Evolutionary conservation across 1,139 yeast species (phyloP), one percentile per base, ranked within the genome.

Genomic region (Taphrina betulina): DNA sequence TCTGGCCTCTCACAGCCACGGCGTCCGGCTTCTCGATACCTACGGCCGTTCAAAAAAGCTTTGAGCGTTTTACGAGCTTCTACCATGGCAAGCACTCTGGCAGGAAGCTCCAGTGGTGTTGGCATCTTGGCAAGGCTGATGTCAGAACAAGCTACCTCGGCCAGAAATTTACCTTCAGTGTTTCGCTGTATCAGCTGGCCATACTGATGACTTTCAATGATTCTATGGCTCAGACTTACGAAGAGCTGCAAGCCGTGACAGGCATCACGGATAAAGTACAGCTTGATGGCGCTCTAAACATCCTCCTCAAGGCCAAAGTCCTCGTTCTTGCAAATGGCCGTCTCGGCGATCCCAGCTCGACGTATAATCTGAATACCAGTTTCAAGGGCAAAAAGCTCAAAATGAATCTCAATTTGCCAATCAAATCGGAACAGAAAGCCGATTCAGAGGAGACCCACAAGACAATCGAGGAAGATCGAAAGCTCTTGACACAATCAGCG

Each of bases 51-150:
- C 70, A 74, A 58, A 75, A 76, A 34, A 80, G 94, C 1, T 81
- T 85, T 64, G 80, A 82, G 52, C 78, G 80, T 60, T 82, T 92
- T 58, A 81, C 81, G 59, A 76, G 78, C 43, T 78, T 85, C 60
- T 94, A 92, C 68, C 77, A 80, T 48, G 74, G 77, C 45, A 85
- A 85, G 65, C 96, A 92, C 69, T 80, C 77, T 60, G 97, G 97
- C 12, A 79, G 98, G 69, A 83, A 88, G 63, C 78, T 94, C 65
- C 85, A 86, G 67, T 94, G 98, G 98, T 77, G 92, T 59, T 94
- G 97, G 96, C 86, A 88, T 64, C 82, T 88, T 67, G 88, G 95
- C 43, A 85, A 94, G 70, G 95, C 95, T 61, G 99, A 94, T 68
- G 72, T 94, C 57, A 85, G 82, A 69, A 95, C 95, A n/a, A 85